Conservation (phyloP, 2,329 filamentous ascomycete species). For the Phyllachora maydis region DNA sequence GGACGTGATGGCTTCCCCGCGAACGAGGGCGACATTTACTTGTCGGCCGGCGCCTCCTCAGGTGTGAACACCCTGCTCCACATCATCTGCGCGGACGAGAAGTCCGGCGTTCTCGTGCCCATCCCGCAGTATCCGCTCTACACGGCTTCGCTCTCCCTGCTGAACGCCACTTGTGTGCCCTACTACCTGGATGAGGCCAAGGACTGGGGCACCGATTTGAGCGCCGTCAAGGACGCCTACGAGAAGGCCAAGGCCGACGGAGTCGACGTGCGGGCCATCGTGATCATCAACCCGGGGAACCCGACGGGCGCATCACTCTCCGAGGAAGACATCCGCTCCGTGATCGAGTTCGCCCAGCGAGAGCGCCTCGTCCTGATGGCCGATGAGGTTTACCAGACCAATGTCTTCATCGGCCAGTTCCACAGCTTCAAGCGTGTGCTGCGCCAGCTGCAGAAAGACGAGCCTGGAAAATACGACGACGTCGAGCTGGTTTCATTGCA, state of each 20-base stretch:
- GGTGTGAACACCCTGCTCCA: conserved; percentile 88
- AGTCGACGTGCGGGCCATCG: conserved; percentile 76
- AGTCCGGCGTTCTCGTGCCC: conserved; percentile 73
- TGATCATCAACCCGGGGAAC: conserved; percentile 97
- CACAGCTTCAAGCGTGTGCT: conserved; percentile 87
- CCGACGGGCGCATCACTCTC: conserved; percentile 79
- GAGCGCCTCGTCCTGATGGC: conserved; percentile 79
- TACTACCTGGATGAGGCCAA: conserved; percentile 82
- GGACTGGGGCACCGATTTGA: conserved; percentile 73
- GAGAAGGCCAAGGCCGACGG: conserved; percentile 56
- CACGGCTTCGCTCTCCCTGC: conserved; percentile 72
- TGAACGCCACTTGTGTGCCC: conserved; percentile 73
- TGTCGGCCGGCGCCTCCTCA: conserved; percentile 78
- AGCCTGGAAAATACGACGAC: conserved; percentile 56
- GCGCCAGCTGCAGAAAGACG: conserved; percentile 56
- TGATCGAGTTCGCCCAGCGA: conserved; percentile 73
- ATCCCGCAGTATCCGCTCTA: conserved; percentile 98
- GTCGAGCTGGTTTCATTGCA: conserved; percentile 85
- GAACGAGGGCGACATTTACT: conserved; percentile 64
- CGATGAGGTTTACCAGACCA: conserved; percentile 98
- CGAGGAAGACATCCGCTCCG: conserved; percentile 56
- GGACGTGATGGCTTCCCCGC: conserved; percentile 76
- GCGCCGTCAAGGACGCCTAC: conserved; percentile 54
- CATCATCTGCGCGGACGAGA: conserved; percentile 59
- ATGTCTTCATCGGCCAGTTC: conserved; percentile 89